phyloP scores from a whole-genome alignment of 371 early-diverging fungal genomes.

The Apophysomyces ossiformis region DNA sequence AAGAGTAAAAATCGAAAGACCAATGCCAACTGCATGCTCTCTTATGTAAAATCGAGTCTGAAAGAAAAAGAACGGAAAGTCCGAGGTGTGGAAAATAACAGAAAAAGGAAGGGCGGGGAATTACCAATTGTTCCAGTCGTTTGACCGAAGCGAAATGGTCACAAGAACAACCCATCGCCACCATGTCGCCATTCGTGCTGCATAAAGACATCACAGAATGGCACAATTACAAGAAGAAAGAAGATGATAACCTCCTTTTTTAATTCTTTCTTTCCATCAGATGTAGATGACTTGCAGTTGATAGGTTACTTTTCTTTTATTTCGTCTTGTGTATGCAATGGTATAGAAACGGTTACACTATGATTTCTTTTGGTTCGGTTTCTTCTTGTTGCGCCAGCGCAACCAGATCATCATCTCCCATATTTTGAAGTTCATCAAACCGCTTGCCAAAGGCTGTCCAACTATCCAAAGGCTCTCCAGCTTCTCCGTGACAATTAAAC shows the following conservation, averaged over 20 bases:
- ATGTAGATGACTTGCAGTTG: too few relatives aligned
- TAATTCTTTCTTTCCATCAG: too few relatives aligned
- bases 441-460: neutral
- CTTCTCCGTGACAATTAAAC: neutral
- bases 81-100: neutral
- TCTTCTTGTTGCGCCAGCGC: slow-evolving; percentile 7
- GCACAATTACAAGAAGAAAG: too few relatives aligned
- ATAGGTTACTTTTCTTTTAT: too few relatives aligned
- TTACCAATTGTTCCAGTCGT: too few relatives aligned
- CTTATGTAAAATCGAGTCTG: neutral
- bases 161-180: neutral
- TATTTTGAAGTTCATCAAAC: neutral
- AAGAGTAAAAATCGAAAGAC: neutral
- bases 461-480: neutral
- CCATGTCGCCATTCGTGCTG: too few relatives aligned
- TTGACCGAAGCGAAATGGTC: neutral
- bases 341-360: neutral
- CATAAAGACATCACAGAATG: too few relatives aligned
- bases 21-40: neutral
- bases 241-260: too few relatives aligned
- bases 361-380: neutral
- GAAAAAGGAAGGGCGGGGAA: neutral
- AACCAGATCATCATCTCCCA: slow-evolving; percentile 2
- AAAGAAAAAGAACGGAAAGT: neutral
- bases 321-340: too few relatives aligned